Evolutionary conservation across 352 stramenopile species (phyloP).

Genomic region (Globisporangium barbulae): DNA sequence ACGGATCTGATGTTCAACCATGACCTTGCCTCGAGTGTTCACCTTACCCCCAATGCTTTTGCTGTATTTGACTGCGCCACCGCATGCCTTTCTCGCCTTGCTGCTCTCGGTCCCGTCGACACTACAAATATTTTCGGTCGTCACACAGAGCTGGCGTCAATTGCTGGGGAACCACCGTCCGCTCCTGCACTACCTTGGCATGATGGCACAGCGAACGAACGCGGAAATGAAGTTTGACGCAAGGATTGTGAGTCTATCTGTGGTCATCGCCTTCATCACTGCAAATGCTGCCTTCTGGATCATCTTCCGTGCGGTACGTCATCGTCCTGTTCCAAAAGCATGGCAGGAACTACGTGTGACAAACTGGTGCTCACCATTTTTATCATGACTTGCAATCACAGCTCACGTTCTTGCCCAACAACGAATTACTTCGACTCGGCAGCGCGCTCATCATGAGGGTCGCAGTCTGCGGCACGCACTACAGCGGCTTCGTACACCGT

Average conservation of each 20-base stretch:
- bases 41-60: too few species aligned
- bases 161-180: too few species aligned
- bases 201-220: conserved; percentile 54
- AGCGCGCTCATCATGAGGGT: conserved; percentile 62
- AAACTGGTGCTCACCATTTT: not conserved
- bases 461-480: conserved; percentile 59
- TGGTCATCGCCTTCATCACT: conserved; percentile 47
- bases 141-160: too few species aligned
- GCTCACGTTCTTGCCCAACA: conserved; percentile 56
- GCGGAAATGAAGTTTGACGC: conserved; percentile 34
- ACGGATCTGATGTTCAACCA: too few species aligned
- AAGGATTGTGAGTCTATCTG: conserved; percentile 38
- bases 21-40: too few species aligned
- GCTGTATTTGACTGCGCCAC: too few species aligned
- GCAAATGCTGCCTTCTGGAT: conserved; percentile 69
- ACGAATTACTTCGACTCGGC: conserved; percentile 37
- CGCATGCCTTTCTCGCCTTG: too few species aligned
- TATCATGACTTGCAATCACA: conserved; percentile 4
- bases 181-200: conserved; percentile 47
- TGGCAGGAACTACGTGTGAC: not conserved
- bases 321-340: not conserved
- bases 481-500: conserved; percentile 46
- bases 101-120: too few species aligned
- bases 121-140: too few species aligned
- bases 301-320: conserved; percentile 47